Conservation (phyloP, 129 eudicot species). For the Artemisia annua region DNA sequence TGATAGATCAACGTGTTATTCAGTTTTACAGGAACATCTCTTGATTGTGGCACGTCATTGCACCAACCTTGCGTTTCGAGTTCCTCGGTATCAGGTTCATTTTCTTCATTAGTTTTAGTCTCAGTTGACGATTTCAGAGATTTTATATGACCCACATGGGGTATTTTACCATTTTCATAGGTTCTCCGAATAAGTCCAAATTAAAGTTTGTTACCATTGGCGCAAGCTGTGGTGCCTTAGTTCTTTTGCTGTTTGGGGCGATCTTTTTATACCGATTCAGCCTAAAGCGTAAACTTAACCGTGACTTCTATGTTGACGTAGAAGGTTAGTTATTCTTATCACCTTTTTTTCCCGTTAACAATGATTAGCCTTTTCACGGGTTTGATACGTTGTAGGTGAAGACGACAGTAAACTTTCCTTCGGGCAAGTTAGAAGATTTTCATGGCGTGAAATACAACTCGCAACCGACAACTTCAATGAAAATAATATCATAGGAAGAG, state of each 20-base stretch:
- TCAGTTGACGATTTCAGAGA: neutral
- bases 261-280: conserved; percentile 44
- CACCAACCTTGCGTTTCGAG: conserved; percentile 76
- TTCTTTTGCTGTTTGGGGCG: conserved; percentile 66
- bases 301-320: conserved; percentile 74
- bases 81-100: conserved; percentile 59
- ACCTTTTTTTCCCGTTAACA: neutral
- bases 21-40: conserved; percentile 87
- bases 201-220: conserved; percentile 50
- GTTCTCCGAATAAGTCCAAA: conserved; percentile 54
- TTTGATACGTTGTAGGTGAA: conserved; percentile 51
- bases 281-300: conserved; percentile 39
- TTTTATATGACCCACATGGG: neutral
- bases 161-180: conserved; percentile 29
- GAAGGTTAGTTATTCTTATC: conserved; percentile 44
- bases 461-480: conserved; percentile 87
- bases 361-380: neutral
- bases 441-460: conserved; percentile 84
- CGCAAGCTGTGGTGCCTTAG: conserved; percentile 63
- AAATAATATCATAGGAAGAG: conserved; percentile 79
- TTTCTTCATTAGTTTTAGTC: neutral
- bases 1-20: neutral
- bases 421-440: conserved; percentile 86
- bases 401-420: conserved; percentile 64
- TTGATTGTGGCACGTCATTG: conserved; percentile 62